A percentile compares a stretch with the other conserved stretches of the same genome.
Conservation (phyloP, 148 eudicot genomes). For the Amaranthus palmeri region DNA sequence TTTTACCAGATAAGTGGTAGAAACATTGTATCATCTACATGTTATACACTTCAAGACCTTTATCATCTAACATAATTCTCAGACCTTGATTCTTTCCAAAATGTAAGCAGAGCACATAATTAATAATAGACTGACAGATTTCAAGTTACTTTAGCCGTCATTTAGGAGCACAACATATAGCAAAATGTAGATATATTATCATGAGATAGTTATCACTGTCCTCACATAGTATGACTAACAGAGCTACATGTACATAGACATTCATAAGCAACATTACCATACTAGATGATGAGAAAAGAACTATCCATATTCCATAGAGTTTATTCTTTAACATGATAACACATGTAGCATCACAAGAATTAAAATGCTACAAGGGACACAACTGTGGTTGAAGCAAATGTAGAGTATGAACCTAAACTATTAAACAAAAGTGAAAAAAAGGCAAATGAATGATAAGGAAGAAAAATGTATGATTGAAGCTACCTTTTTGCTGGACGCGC, state of each 20-base stretch:
- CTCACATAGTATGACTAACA: background rate
- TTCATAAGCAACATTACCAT: background rate
- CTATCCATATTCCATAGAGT: background rate
- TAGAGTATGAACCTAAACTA: background rate
- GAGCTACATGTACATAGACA: background rate
- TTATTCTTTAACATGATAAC: background rate
- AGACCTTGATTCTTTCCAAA: background rate
- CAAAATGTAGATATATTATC: background rate
- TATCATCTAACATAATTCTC: too few relatives aligned
- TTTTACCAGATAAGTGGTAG: background rate
- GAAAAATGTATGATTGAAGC: background rate
- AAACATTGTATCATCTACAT: background rate
- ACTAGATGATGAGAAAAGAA: background rate
- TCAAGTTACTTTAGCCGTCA: background rate
- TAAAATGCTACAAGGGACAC: background rate
- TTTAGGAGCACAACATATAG: background rate
- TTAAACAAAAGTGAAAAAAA: too few relatives aligned
- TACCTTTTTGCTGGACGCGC: slow-evolving; percentile 96
- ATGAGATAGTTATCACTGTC: too few relatives aligned
- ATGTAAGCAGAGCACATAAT: background rate
- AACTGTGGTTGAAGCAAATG: slow-evolving; percentile 1
- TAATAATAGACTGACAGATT: background rate
- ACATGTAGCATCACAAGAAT: background rate
- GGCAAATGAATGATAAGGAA: background rate
- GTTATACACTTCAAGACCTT: background rate